Base-by-base conservation (phyloP, 2,329 filamentous ascomycete species). In the Elsinoe necatrix region DNA sequence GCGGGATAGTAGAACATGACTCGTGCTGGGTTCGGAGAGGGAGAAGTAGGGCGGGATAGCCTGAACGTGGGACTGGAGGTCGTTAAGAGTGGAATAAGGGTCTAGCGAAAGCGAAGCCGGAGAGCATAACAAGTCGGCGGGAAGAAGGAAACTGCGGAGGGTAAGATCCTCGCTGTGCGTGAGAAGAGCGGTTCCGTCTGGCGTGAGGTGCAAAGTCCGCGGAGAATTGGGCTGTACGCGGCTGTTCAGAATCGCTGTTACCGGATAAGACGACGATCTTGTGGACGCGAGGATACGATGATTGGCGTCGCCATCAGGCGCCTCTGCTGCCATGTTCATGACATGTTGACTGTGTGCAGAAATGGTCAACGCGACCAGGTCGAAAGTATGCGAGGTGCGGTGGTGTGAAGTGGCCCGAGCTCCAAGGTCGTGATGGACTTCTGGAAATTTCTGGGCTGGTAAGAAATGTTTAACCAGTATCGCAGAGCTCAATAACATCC, bases 161-260 rank as follows among this genome's bases (percentile, higher is more conserved):
- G 70, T 66, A 54, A 79, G 71, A 60, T 79, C 74, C 18, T 72
- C 75, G 57, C 73, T 78, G 39, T 76, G 75, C 1, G 80, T 79
- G 58, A 85, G 65, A 21, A 84, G 64, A 20, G 74, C 77, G 1
- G 78, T 82, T 5, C 81, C 81, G 65, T 84, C 81, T 14, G 78
- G 70, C 6, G 76, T 67, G 61, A 70, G 78, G 63, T 75, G 69
- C 14, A 72, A 73, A 34, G 67, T 66, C 60, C 73, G 77, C 65
- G 75, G 77, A 62, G 72, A 72, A 57, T 72, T 72, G 3, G 62
- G 63, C 41, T 63, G 57, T 39, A 47, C 56, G 47, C 45, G 50
- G 27, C 14, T 8, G 23, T 7, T 55, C 43, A 41, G 29, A n/a
- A 12, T 25, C 50, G 41, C 54, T 37, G 35, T 58, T 56, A 9